phyloP scores from a whole-genome alignment of 768 basidiomycete genomes.

The Boletus coccyginus region DNA sequence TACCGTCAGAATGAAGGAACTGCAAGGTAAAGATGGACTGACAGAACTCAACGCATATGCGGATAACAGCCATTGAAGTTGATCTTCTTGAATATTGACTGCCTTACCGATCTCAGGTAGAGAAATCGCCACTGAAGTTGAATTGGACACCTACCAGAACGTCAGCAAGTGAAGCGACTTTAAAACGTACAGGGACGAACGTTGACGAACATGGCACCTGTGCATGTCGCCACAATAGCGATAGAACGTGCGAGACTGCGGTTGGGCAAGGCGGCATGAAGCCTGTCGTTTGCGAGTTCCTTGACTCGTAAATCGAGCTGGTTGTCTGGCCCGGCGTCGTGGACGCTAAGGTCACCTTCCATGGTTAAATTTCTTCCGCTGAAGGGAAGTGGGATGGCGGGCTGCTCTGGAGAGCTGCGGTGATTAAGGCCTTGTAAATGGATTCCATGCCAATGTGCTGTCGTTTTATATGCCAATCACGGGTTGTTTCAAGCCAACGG shows the following conservation, averaged over 20 bases:
- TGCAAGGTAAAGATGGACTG: slow-evolving; percentile 16
- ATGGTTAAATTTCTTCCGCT: slow-evolving; percentile 5
- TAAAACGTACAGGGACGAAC: slow-evolving; percentile 21
- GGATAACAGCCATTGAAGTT: slow-evolving; percentile 66
- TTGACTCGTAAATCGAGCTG: slow-evolving; percentile 7
- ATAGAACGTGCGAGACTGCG: slow-evolving; percentile 29
- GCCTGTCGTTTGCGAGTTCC: slow-evolving; percentile 10
- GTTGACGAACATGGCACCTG: slow-evolving; percentile 38
- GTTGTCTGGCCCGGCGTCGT: slow-evolving; percentile 12
- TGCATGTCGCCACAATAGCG: slow-evolving; percentile 36
- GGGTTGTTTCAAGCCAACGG: neutral
- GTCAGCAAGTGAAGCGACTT: slow-evolving; percentile 1
- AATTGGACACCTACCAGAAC: slow-evolving; percentile 27
- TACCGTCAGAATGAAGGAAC: slow-evolving; percentile 1
- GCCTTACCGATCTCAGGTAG: slow-evolving; percentile 51
- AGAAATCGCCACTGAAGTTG: slow-evolving; percentile 48
- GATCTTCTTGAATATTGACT: slow-evolving; percentile 46
- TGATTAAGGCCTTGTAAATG: neutral
- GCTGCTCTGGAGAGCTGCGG: neutral
- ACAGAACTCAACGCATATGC: slow-evolving; percentile 70
- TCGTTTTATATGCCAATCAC: slow-evolving; percentile 20
- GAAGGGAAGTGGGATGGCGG: neutral
- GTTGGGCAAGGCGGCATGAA: neutral
- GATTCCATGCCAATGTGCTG: neutral
- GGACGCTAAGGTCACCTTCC: slow-evolving; percentile 5